Percentiles rank a stretch among this genome's conserved stretches.
Evolutionary conservation across 305 asterid genomes (phyloP).

Genomic region (Rubia tinctorum): DNA sequence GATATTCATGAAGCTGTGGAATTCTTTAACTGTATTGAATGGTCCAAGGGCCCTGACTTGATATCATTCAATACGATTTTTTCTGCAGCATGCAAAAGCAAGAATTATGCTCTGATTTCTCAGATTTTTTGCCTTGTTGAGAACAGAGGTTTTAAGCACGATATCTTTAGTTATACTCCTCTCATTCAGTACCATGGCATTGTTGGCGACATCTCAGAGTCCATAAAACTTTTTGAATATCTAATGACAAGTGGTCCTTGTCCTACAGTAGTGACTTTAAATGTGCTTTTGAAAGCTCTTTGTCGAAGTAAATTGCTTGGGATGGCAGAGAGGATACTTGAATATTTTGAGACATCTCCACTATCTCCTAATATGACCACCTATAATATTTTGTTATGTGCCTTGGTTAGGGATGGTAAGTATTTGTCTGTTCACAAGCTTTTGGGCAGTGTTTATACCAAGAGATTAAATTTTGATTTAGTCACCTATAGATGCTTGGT

Average conservation of each 20-base stretch:
- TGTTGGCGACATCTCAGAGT: conserved; percentile 29
- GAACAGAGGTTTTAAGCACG: conserved; percentile 36
- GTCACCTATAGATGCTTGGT: conserved; percentile 43
- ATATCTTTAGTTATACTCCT: conserved; percentile 46
- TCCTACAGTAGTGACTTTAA: conserved; percentile 42
- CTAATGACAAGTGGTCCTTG: conserved; percentile 38
- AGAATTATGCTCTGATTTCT: conserved; percentile 30
- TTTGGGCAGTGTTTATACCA: conserved; percentile 37
- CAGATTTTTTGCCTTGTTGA: conserved; percentile 43
- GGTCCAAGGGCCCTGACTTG: conserved; percentile 54
- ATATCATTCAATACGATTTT: conserved; percentile 52
- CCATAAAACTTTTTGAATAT: conserved; percentile 40
- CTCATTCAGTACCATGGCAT: conserved; percentile 45
- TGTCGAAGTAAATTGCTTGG: conserved; percentile 44
- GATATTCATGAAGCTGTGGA: conserved; percentile 36
- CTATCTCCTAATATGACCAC: conserved; percentile 43
- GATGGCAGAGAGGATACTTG: conserved; percentile 33
- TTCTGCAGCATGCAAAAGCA: conserved; percentile 53
- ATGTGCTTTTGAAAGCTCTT: conserved; percentile 45
- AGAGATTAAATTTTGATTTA: conserved; percentile 38
- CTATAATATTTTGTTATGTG: conserved; percentile 49
- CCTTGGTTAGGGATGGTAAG: conserved; percentile 41
- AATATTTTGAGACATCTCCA: conserved; percentile 33
- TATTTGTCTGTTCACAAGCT: conserved; percentile 35
- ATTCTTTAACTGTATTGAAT: conserved; percentile 34